Evolutionary conservation across 345 rosid species (phyloP).

Genomic region (Rhodamnia argentea): DNA sequence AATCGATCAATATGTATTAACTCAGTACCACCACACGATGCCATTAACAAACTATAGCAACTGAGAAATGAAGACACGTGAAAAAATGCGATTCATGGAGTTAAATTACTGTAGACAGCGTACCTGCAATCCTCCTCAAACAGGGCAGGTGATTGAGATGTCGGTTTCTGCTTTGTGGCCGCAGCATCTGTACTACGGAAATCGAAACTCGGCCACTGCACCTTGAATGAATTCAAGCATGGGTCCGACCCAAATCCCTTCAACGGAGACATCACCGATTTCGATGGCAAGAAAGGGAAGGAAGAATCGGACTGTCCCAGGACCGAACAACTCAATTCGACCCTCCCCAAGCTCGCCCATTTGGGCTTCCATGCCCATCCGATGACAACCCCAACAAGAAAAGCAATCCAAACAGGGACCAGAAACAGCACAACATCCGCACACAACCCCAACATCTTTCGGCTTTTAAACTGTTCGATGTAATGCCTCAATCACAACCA

Average conservation of each 20-base stretch:
- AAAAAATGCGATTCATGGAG: background rate
- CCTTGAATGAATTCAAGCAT: conserved; percentile 24
- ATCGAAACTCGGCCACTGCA: conserved; percentile 12
- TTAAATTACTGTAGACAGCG: background rate
- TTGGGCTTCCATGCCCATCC: conserved; percentile 73
- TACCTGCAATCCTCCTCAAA: conserved; percentile 29
- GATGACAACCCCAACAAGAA: conserved; percentile 40
- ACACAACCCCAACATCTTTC: conserved; percentile 8
- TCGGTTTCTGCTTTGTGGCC: conserved; percentile 4
- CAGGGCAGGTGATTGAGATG: conserved; percentile 9
- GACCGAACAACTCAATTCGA: conserved; percentile 11
- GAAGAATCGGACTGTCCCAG: conserved; percentile 29
- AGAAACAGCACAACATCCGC: conserved; percentile 9
- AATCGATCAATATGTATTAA: background rate
- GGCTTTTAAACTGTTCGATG: background rate
- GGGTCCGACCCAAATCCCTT: conserved; percentile 33
- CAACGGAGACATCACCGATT: conserved; percentile 18
- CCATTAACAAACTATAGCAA: background rate
- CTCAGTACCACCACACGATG: background rate
- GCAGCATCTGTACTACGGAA: conserved; percentile 8
- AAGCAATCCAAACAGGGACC: conserved; percentile 38
- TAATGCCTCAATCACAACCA: conserved; percentile 1
- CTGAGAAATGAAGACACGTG: background rate
- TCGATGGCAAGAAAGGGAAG: conserved; percentile 15
- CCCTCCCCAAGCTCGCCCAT: conserved; percentile 18